Evolutionary conservation across 129 eudicot genomes (phyloP), one percentile per base, ranked within the genome.

Genomic region (Pulicaria dysenterica): DNA sequence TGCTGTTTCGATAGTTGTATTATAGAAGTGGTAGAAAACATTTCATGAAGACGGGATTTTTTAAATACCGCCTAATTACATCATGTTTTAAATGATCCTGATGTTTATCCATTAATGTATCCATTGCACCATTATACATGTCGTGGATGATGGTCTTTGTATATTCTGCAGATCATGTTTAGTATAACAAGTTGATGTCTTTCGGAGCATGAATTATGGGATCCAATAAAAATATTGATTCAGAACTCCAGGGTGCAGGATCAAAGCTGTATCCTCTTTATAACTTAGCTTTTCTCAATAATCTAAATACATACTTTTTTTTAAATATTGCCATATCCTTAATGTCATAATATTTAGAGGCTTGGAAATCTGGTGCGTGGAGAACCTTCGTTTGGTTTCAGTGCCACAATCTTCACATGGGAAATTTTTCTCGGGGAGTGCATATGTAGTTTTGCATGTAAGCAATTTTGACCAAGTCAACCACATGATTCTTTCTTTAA

Each of bases 211-310:
- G 60, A 58, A 63, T 39, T 58, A 67, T 72, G 80, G 77, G 74
- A 44, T 84, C 81, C 61, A 50, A 67, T 67, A 67, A 37, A 75
- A 76, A 58, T 50, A 15, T 68, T 59, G 95, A 88, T 80, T 79
- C 86, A 1, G 91, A 82, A 69, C 74, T 88, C 64, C 88, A 83
- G 59, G 88, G 88, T 47, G 95, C 85, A 42, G 95, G 95, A 75
- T 82, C 81, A 31, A 83, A 88, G 78, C 81, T 83, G 95, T 88
- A 88, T 88, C 88, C 91, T 79, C 39, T 65, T 73, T 12, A 42
- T 46, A 24, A 1, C 50, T 69, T 49, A 39, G 19, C 45, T 59
- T 16, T 17, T 72, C 45, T 44, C 2, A 4, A 8, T 71, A 40
- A 42, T 73, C 40, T 34, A 15, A 6, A 15, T 39, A 24, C 47